These are phyloP conservation scores for Solanum arcanum DNA, from an alignment of 257 asterid genomes.

Conservation along the genomic window DNA sequence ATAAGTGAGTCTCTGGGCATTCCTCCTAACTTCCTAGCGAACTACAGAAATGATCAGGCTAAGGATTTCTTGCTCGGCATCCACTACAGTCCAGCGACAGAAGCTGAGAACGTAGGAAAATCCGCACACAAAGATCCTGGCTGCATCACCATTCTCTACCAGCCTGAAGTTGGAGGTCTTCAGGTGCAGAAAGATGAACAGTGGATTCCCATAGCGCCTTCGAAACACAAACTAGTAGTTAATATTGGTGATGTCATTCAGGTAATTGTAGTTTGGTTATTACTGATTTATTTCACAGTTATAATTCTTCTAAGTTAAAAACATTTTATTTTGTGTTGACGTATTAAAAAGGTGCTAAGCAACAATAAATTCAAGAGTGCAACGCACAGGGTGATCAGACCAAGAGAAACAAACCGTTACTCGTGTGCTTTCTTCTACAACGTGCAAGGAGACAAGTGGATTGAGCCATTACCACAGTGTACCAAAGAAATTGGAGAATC, in stretches of 20 bases:
- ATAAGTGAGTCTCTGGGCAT: constrained; percentile 44
- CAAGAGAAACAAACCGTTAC: constrained; percentile 18
- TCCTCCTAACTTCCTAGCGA: constrained; percentile 21
- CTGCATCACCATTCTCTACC: constrained; percentile 23
- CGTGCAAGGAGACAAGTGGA: constrained; percentile 30
- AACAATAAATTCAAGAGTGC: constrained; percentile 45
- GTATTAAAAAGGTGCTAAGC: not conserved
- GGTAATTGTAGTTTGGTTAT: constrained; percentile 4
- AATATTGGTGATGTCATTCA: constrained; percentile 32
- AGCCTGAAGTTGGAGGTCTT: constrained; percentile 46
- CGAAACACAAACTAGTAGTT: constrained; percentile 24
- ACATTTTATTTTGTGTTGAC: too few species aligned
- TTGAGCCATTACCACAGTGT: constrained; percentile 40
- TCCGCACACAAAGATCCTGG: constrained; percentile 36
- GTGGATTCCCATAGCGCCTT: constrained; percentile 30
- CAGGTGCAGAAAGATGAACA: constrained; percentile 25
- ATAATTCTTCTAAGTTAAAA: too few species aligned
- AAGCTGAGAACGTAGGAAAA: constrained; percentile 21
- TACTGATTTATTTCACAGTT: too few species aligned
- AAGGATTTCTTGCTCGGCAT: constrained; percentile 42
- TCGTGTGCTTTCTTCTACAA: constrained; percentile 25
- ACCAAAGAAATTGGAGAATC: constrained; percentile 23
- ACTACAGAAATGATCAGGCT: constrained; percentile 30
- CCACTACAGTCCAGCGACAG: constrained; percentile 30
- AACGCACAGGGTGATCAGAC: constrained; percentile 35